Evolutionary conservation across 2,329 filamentous ascomycete genomes (phyloP).

Genomic region (Paecilomyces variotii): DNA sequence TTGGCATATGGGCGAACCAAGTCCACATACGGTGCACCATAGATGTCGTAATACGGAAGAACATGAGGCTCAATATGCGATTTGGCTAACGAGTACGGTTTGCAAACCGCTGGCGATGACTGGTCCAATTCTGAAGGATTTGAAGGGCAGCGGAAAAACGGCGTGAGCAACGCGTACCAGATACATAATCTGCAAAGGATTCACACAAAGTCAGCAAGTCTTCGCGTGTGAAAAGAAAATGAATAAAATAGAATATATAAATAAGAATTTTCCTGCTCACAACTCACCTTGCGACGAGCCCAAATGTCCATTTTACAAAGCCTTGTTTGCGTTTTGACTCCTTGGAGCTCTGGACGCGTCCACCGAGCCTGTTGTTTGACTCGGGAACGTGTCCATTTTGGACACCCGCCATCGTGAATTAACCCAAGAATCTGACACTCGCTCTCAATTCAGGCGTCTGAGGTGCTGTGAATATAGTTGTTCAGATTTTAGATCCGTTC

Average conservation of each 20-base stretch:
- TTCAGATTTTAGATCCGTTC: neutral
- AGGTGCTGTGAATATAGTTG: neutral
- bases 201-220: constrained; percentile 4
- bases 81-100: constrained; percentile 63
- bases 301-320: constrained; percentile 26
- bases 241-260: too few species aligned
- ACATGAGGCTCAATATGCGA: constrained; percentile 65
- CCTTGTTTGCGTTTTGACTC: constrained; percentile 12
- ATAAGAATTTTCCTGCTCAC: neutral
- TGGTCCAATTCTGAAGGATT: constrained; percentile 60
- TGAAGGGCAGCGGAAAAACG: constrained; percentile 74
- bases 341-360: constrained; percentile 4
- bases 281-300: constrained; percentile 28
- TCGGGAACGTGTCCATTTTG: constrained; percentile 20
- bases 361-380: constrained; percentile 9
- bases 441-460: neutral
- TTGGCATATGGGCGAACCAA: constrained; percentile 64
- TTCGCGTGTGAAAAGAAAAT: neutral
- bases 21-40: constrained; percentile 76
- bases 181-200: constrained; percentile 55
- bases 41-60: constrained; percentile 75
- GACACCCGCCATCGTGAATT: constrained; percentile 16
- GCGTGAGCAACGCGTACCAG: constrained; percentile 78
- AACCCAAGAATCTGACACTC: neutral
- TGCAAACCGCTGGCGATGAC: constrained; percentile 69